A percentile compares a stretch with the other conserved stretches of the same genome.
Evolutionary conservation across 805 yeast genomes (phyloP).

Genomic region (Candida montana): DNA sequence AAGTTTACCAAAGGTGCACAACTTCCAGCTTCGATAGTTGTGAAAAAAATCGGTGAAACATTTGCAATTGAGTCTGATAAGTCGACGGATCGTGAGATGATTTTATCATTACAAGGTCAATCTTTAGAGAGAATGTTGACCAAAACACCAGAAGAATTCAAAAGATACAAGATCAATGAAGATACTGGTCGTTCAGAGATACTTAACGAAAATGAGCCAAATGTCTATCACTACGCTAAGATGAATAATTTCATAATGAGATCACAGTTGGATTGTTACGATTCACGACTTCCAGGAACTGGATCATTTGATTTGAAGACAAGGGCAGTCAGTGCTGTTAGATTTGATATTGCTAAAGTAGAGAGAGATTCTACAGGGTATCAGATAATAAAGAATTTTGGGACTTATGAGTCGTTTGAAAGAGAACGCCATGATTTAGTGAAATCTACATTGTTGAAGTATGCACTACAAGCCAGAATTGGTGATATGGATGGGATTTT

Average conservation of each 20-base stretch:
- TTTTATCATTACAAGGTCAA: conserved; percentile 72
- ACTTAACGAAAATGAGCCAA: conserved; percentile 16
- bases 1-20: conserved; percentile 40
- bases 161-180: conserved; percentile 22
- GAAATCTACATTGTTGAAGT: conserved; percentile 73
- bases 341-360: conserved; percentile 62
- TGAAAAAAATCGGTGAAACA: conserved; percentile 40
- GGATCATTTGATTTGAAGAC: conserved; percentile 93
- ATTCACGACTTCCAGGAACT: conserved; percentile 73
- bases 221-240: conserved; percentile 67
- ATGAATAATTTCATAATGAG: conserved; percentile 71
- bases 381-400: conserved; percentile 55
- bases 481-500: conserved; percentile 97
- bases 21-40: conserved; percentile 51
- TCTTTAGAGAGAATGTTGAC: conserved; percentile 74
- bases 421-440: conserved; percentile 74
- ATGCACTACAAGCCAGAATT: conserved; percentile 84
- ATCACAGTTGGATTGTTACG: conserved; percentile 86
- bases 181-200: conserved; percentile 12
- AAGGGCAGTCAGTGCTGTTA: conserved; percentile 80
- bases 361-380: conserved; percentile 48
- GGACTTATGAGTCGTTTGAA: conserved; percentile 74
- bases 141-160: conserved; percentile 47
- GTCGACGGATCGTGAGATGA: conserved; percentile 57
- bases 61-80: conserved; percentile 71